These are phyloP conservation scores for Hypsizygus marmoreus DNA, from an alignment of 768 basidiomycete species.

Conservation along the genomic window DNA sequence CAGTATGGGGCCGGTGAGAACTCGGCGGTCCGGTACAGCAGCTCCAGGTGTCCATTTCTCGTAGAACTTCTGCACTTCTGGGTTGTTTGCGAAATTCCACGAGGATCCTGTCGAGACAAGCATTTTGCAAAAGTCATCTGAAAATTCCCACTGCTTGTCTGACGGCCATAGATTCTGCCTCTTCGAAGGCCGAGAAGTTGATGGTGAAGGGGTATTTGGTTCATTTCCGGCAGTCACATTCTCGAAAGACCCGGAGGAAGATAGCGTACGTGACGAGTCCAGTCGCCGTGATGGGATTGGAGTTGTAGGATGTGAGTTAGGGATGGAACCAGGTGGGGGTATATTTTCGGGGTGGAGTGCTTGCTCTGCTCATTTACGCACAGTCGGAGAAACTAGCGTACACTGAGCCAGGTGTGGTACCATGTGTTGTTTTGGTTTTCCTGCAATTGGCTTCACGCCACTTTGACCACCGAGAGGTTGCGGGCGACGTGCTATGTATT, in stretches of 20 bases:
- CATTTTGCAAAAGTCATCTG: conserved; percentile 17
- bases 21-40: conserved; percentile 16
- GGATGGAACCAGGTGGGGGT: no score
- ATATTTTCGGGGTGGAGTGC: no score
- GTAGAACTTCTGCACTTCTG: conserved; percentile 17
- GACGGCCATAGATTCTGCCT: conserved; percentile 8
- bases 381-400: conserved; percentile 7
- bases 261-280: no score
- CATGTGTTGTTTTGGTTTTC: conserved; percentile 16
- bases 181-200: no score
- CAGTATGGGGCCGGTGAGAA: conserved; percentile 19
- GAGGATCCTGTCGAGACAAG: conserved; percentile 16
- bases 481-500: no score
- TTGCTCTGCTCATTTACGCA: not conserved
- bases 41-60: conserved; percentile 24
- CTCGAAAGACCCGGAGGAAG: no score
- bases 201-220: conserved; percentile 5
- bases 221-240: not conserved
- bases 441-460: conserved; percentile 4
- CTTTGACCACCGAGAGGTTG: no score
- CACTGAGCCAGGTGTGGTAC: conserved; percentile 14
- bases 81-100: conserved; percentile 25
- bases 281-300: no score
- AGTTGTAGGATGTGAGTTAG: not conserved
- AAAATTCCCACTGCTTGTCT: conserved; percentile 15